Evolutionary conservation across 768 basidiomycete species (phyloP).

Genomic region (Heimioporus sp.): DNA sequence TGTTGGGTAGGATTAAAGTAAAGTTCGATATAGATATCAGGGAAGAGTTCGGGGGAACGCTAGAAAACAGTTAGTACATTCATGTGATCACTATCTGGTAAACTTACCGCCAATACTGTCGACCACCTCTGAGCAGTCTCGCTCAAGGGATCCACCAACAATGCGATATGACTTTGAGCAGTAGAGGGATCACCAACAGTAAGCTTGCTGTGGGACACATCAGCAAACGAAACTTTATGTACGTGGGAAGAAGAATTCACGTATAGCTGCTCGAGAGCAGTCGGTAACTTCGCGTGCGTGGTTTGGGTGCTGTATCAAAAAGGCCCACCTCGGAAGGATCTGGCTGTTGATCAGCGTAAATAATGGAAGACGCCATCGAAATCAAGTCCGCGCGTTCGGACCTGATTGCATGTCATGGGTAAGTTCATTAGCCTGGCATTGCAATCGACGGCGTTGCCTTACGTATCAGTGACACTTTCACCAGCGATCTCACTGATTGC

Average conservation of each 20-base stretch:
- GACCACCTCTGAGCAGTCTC: slow-evolving; percentile 87
- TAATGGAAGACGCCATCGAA: slow-evolving; percentile 65
- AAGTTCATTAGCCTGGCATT: neutral
- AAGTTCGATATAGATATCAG: slow-evolving; percentile 69
- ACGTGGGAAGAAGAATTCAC: slow-evolving; percentile 41
- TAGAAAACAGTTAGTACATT: slow-evolving; percentile 5
- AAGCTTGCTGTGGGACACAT: slow-evolving; percentile 51
- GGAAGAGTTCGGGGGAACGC: slow-evolving; percentile 42
- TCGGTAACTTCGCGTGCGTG: slow-evolving; percentile 61
- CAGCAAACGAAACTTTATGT: neutral
- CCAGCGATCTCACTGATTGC: slow-evolving; percentile 58
- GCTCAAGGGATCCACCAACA: slow-evolving; percentile 82
- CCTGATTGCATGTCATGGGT: slow-evolving; percentile 33
- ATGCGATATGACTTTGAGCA: slow-evolving; percentile 66
- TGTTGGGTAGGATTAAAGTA: slow-evolving; percentile 71
- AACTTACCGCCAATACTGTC: slow-evolving; percentile 64
- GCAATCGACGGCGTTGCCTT: slow-evolving; percentile 14
- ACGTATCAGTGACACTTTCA: slow-evolving; percentile 43
- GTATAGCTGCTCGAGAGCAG: slow-evolving; percentile 59
- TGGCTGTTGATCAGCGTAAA: slow-evolving; percentile 67
- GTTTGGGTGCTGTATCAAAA: slow-evolving; percentile 60
- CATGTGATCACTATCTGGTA: neutral
- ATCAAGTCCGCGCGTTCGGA: slow-evolving; percentile 56
- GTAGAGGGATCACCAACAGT: slow-evolving; percentile 63
- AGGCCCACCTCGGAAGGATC: slow-evolving; percentile 73